Base-by-base conservation (phyloP, 805 yeast species). In the Candida broadrunensis region DNA sequence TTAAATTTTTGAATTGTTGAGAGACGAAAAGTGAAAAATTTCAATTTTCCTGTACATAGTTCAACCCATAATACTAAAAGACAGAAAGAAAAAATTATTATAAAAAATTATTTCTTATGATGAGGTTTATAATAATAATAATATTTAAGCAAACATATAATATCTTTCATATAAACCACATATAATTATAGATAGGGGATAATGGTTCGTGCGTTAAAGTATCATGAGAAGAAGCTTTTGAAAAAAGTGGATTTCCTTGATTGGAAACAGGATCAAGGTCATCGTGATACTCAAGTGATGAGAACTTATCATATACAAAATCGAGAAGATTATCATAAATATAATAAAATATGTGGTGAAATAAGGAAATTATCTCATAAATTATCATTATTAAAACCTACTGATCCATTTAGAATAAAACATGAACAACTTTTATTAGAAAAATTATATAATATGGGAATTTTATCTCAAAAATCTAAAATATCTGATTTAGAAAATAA, bases 231-330 rank as follows among this genome's bases (percentile, higher is more conserved):
- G 74, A 90, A 89, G 67, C 80, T 93, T 55, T 78, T 93, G 55
- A 89, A 86, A 72, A 93, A 93, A 65, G 98, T 93, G 39, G 97
- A 93, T 60, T 88, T 93, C 69, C 85, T 88, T 38, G 95, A 93
- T 63, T 93, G 98, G 97, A 93, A 93, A 63, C 95, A 88, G 55
- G 99, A 93, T 61, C 83, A 85, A 41, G 88, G 91, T 23, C 99
- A 93, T 63, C 73, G 99, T 51, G 99, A 91, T 53, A 83, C 95
- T n/a, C 91, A 87, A 63, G 96, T 93, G 25, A 93, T 93, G 96
- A 77, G 95, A 52, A 84, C 87, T 39, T 93, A 90, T 63, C 97
- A 91, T 60, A 77, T 93, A 35, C 96, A 89, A 60, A 86, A 90
- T 60, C 79, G 99, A 61, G 97, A 89, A 61, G 99, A 93, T 61